Conservation (phyloP, 352 stramenopile genomes). For the Phytophthora litchii region DNA sequence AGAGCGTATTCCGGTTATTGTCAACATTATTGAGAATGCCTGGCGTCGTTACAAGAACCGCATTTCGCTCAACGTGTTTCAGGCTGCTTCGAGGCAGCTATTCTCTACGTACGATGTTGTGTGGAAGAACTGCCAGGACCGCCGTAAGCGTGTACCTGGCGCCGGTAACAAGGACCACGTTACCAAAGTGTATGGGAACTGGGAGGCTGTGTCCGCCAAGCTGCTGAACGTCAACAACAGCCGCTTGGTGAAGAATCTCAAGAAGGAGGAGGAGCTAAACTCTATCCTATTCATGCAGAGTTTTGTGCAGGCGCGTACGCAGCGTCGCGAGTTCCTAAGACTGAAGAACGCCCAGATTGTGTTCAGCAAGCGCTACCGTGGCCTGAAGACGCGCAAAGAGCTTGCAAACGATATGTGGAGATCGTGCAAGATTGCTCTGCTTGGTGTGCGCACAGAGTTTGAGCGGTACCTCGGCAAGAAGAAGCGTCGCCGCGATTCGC, state of each 20-base stretch:
- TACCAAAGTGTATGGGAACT: constrained; percentile 61
- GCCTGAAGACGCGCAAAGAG: constrained; percentile 76
- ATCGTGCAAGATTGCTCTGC: constrained; percentile 72
- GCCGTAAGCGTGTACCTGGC: constrained; percentile 62
- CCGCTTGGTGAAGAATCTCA: constrained; percentile 50
- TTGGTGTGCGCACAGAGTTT: constrained; percentile 85
- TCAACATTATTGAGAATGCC: constrained; percentile 85
- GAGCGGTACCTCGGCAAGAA: constrained; percentile 87
- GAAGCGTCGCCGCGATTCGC: constrained; percentile 80
- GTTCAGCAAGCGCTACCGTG: constrained; percentile 80
- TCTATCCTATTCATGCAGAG: constrained; percentile 78
- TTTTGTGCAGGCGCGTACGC: constrained; percentile 57
- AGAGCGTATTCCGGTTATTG: constrained; percentile 74
- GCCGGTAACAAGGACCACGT: constrained; percentile 63
- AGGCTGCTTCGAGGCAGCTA: constrained; percentile 60
- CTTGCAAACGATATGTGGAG: constrained; percentile 68
- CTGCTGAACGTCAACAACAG: constrained; percentile 59
- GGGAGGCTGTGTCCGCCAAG: constrained; percentile 59
- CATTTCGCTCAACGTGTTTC: constrained; percentile 61
- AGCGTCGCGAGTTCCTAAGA: constrained; percentile 60
- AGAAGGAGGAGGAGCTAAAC: constrained; percentile 68
- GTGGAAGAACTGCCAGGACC: constrained; percentile 70
- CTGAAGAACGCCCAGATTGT: constrained; percentile 70
- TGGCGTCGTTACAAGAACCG: constrained; percentile 88
- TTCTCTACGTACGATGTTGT: constrained; percentile 55